phyloP scores from a whole-genome alignment of 805 yeast species.

The Teunomyces lycoperdinae region DNA sequence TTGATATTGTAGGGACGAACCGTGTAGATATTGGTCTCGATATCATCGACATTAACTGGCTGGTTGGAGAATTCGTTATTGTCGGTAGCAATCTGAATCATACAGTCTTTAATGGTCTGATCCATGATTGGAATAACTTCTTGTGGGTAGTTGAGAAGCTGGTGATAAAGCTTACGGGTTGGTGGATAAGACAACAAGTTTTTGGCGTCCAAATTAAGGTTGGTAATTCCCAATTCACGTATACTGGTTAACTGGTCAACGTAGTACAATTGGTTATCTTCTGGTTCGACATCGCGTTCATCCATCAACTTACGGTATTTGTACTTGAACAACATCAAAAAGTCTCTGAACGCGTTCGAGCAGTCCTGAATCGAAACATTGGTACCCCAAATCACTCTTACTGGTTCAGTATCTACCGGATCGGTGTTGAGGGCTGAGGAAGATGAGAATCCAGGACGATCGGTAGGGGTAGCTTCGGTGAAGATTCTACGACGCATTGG shows the following conservation, averaged over 20 bases:
- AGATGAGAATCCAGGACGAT: constrained; percentile 11
- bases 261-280: constrained; percentile 74
- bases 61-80: constrained; percentile 24
- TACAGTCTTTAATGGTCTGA: constrained; percentile 86
- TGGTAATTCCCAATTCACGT: constrained; percentile 75
- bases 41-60: constrained; percentile 50
- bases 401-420: constrained; percentile 57
- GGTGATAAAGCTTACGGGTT: constrained; percentile 78
- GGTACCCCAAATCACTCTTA: constrained; percentile 97
- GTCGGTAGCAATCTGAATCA: constrained; percentile 70
- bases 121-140: constrained; percentile 98
- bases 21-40: constrained; percentile 79
- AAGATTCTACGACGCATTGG: constrained; percentile 65
- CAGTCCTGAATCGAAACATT: constrained; percentile 91
- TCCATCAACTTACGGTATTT: constrained; percentile 63
- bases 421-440: constrained; percentile 31
- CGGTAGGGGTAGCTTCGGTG: constrained; percentile 30
- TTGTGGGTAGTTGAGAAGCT: constrained; percentile 89
- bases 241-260: constrained; percentile 69
- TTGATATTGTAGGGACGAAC: constrained; percentile 87
- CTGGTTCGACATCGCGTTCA: constrained; percentile 33
- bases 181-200: constrained; percentile 74
- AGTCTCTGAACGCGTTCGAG: constrained; percentile 73
- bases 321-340: constrained; percentile 78
- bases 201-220: constrained; percentile 78